A percentile compares a stretch with the other conserved stretches of the same genome.
Conservation (phyloP, 1,139 yeast species). For the Arxiozyma slooffiae region DNA sequence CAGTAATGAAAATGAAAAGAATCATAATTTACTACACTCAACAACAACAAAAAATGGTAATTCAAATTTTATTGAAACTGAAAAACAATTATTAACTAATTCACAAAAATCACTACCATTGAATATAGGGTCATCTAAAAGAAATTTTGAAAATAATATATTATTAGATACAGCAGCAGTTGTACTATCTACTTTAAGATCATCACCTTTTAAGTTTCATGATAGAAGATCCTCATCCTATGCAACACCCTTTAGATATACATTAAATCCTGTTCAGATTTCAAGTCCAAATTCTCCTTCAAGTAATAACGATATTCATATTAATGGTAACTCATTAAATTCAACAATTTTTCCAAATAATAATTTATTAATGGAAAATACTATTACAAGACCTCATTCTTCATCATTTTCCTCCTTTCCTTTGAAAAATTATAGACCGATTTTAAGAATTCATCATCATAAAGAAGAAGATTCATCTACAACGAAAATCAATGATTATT, state of each 20-base stretch:
- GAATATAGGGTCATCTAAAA: background rate
- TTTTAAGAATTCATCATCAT: slow-evolving; percentile 17
- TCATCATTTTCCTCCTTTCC: slow-evolving; percentile 15
- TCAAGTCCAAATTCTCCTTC: background rate
- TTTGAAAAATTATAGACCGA: slow-evolving; percentile 15
- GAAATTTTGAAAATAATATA: slow-evolving; percentile 10
- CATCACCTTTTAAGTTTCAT: slow-evolving; percentile 25
- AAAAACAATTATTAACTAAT: too few species aligned
- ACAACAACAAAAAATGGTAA: slow-evolving; percentile 23
- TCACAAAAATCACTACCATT: slow-evolving; percentile 9
- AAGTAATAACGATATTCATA: background rate
- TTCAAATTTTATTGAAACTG: slow-evolving; percentile 28
- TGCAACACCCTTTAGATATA: slow-evolving; percentile 1
- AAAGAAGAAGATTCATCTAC: background rate
- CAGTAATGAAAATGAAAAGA: background rate
- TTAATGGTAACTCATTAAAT: background rate
- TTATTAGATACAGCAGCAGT: slow-evolving; percentile 28
- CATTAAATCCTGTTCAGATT: background rate
- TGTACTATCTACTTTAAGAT: slow-evolving; percentile 28
- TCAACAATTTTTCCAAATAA: background rate
- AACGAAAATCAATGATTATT: too few species aligned
- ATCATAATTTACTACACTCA: slow-evolving; percentile 6
- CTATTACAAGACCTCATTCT: slow-evolving; percentile 21
- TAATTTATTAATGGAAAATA: background rate
- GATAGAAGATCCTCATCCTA: slow-evolving; percentile 7